Evolutionary conservation across 148 eudicot genomes (phyloP).

Genomic region (Amaranthus hypochondriacus): DNA sequence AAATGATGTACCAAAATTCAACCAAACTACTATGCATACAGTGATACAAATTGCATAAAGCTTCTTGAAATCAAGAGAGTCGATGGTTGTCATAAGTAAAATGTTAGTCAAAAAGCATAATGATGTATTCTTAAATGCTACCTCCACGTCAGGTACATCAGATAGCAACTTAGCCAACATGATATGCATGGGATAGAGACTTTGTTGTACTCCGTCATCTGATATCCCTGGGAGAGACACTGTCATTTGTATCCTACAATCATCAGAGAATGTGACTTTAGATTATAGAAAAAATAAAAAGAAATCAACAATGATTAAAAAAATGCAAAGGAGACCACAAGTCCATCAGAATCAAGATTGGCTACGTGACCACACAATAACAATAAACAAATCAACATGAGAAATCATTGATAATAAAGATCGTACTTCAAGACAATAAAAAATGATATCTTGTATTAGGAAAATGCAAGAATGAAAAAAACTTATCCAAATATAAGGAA

Average conservation of each 20-base stretch:
- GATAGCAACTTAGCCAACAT: conserved; percentile 64
- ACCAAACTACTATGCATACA: conserved; percentile 3
- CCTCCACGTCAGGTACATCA: conserved; percentile 52
- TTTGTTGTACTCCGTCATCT: conserved; percentile 50
- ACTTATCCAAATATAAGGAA: too few species aligned
- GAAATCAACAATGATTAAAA: too few species aligned
- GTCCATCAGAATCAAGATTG: too few species aligned
- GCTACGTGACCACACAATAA: too few species aligned
- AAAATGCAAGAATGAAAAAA: too few species aligned
- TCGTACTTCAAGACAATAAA: too few species aligned
- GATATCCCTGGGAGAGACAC: conserved; percentile 51
- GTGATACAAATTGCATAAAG: not conserved
- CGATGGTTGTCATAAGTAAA: conserved; percentile 10
- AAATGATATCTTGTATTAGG: too few species aligned
- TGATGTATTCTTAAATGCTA: conserved; percentile 23
- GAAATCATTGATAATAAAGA: too few species aligned
- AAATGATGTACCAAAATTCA: not conserved
- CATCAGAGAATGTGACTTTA: conserved; percentile 14
- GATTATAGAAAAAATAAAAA: conserved; percentile 4
- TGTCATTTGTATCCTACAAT: conserved; percentile 68
- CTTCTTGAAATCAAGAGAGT: not conserved
- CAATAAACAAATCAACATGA: too few species aligned
- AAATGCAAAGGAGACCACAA: too few species aligned
- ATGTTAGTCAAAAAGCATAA: not conserved
- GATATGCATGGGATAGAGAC: conserved; percentile 61